Evolutionary conservation across 75 land plant genomes (phyloP).

Genomic region (Picea glauca): DNA sequence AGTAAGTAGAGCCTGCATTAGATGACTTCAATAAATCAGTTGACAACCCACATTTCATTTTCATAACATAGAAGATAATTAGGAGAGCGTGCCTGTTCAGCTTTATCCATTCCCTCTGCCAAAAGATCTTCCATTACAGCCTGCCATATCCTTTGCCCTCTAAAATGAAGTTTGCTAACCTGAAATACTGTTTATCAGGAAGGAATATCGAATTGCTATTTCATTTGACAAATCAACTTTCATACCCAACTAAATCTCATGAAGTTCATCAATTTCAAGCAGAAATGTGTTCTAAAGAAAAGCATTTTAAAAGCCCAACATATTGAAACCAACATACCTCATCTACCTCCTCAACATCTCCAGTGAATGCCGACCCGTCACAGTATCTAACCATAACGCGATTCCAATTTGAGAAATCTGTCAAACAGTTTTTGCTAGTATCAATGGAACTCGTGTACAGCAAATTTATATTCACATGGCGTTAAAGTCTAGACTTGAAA

Average conservation of each 20-base stretch:
- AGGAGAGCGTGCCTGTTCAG: constrained; percentile 47
- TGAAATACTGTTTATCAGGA: constrained; percentile 4
- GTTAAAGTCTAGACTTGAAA: neutral
- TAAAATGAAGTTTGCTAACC: constrained; percentile 53
- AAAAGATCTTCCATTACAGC: constrained; percentile 69
- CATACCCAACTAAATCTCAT: too few relatives aligned
- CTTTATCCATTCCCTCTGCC: constrained; percentile 73
- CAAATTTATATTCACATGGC: too few relatives aligned
- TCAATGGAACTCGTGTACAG: neutral
- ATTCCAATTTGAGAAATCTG: constrained; percentile 96
- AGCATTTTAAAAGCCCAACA: too few relatives aligned
- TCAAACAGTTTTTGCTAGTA: neutral
- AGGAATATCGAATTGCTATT: neutral
- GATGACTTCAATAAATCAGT: too few relatives aligned
- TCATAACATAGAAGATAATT: too few relatives aligned
- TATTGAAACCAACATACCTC: constrained; percentile 30
- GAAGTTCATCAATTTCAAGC: too few relatives aligned
- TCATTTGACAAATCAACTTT: neutral
- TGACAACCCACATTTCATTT: too few relatives aligned
- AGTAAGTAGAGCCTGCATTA: constrained; percentile 66
- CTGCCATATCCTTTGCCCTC: constrained; percentile 76
- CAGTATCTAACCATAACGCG: constrained; percentile 78
- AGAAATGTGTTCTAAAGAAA: constrained; percentile 47
- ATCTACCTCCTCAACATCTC: constrained; percentile 43
- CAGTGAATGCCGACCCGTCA: constrained; percentile 87